Percentiles rank a stretch among this genome's conserved stretches.
These are phyloP conservation scores for Monosporascus sp. DNA, from an alignment of 2,329 filamentous ascomycete genomes.

Conservation along the genomic window DNA sequence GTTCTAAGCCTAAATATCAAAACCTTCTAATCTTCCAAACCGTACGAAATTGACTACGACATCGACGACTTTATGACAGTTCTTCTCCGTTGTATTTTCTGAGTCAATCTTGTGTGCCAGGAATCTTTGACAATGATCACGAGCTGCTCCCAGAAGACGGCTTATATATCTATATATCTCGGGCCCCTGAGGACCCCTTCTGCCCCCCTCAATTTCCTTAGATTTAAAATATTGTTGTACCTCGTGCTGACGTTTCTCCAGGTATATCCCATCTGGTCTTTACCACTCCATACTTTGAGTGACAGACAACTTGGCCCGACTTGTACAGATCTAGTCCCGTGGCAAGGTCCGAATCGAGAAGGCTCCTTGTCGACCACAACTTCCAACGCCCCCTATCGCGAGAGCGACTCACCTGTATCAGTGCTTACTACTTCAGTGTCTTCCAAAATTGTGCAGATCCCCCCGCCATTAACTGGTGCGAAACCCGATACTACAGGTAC, in stretches of 20 bases:
- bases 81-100: background rate
- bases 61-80: background rate
- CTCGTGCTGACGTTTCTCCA: conserved; percentile 24
- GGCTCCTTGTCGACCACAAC: conserved; percentile 8
- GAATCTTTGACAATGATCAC: background rate
- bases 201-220: conserved; percentile 1
- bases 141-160: conserved; percentile 1
- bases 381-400: conserved; percentile 11
- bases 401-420: conserved; percentile 20
- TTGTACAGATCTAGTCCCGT: conserved; percentile 1
- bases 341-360: conserved; percentile 9
- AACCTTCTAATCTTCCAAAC: background rate
- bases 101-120: conserved; percentile 1
- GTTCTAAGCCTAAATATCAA: background rate
- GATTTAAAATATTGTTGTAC: conserved; percentile 17
- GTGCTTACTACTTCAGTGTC: conserved; percentile 26
- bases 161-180: conserved; percentile 3
- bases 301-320: conserved; percentile 1
- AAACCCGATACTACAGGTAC: conserved; percentile 29
- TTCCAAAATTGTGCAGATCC: conserved; percentile 29
- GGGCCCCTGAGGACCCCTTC: conserved; percentile 1
- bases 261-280: conserved; percentile 13
- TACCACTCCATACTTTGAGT: conserved; percentile 10
- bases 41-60: background rate
- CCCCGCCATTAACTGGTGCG: conserved; percentile 21